Conservation (phyloP, 192 early-diverging fungal species). For the Diversispora eburnea region DNA sequence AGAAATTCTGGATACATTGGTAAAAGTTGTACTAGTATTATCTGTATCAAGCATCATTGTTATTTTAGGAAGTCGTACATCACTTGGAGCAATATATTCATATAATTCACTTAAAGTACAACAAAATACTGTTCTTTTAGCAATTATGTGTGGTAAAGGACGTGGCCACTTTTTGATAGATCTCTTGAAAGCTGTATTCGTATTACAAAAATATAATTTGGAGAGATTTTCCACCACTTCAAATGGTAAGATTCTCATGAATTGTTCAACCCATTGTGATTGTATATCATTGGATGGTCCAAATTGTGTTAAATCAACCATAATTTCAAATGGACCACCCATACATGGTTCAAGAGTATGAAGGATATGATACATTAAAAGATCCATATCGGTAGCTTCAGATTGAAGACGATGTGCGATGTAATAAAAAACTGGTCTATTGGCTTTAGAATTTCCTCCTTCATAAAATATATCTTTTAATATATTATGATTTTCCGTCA, state of each 20-base stretch:
- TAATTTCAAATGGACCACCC: slow-evolving; percentile 70
- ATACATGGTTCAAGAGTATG: slow-evolving; percentile 64
- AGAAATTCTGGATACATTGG: slow-evolving; percentile 66
- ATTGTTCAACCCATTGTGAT: slow-evolving; percentile 69
- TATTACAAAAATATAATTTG: slow-evolving; percentile 77
- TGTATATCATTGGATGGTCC: slow-evolving; percentile 75
- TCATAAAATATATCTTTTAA: slow-evolving; percentile 79
- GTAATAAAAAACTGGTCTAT: slow-evolving; percentile 79
- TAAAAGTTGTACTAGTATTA: slow-evolving; percentile 51
- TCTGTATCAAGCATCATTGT: slow-evolving; percentile 71
- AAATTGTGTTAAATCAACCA: slow-evolving; percentile 82
- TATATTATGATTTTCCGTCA: slow-evolving; percentile 58
- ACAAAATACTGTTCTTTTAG: slow-evolving; percentile 67
- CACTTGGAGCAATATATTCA: slow-evolving; percentile 68
- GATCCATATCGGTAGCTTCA: slow-evolving; percentile 80
- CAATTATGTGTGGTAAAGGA: slow-evolving; percentile 49
- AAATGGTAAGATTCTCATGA: slow-evolving; percentile 68
- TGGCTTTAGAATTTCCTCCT: slow-evolving; percentile 68
- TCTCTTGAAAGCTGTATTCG: slow-evolving; percentile 73
- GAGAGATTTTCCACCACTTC: slow-evolving; percentile 61
- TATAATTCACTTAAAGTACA: slow-evolving; percentile 64
- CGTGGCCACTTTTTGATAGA: slow-evolving; percentile 57
- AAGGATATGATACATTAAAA: slow-evolving; percentile 71
- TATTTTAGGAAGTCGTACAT: slow-evolving; percentile 72
- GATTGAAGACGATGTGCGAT: slow-evolving; percentile 73